Percentiles rank a stretch among this genome's conserved stretches.
These are phyloP conservation scores for Pilatotrama ljubarskyi DNA, from an alignment of 768 basidiomycete species.

Conservation along the genomic window DNA sequence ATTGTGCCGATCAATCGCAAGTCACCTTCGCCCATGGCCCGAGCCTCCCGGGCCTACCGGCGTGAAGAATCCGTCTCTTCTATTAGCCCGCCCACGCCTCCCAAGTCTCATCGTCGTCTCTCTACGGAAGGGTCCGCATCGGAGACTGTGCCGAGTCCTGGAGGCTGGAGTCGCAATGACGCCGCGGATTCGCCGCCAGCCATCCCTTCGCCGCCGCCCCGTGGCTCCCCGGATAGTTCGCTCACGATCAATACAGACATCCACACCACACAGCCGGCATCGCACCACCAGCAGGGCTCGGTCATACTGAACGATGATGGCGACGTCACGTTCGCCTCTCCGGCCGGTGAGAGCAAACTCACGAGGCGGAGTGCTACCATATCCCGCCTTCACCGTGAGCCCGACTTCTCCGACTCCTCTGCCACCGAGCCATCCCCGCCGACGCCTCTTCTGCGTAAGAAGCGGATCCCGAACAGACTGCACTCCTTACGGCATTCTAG, in stretches of 20 bases:
- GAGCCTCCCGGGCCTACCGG: conserved; percentile 39
- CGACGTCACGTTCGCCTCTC: conserved; percentile 30
- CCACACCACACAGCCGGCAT: conserved; percentile 31
- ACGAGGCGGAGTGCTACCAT: conserved; percentile 15
- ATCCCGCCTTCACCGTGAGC: conserved; percentile 23
- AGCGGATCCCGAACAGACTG: conserved; percentile 48
- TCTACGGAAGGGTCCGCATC: conserved; percentile 19
- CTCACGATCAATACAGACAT: conserved; percentile 26
- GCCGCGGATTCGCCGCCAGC: conserved; percentile 42
- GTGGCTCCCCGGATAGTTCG: conserved; percentile 38
- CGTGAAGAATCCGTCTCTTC: conserved; percentile 42
- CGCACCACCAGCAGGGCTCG: conserved; percentile 36
- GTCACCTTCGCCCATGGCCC: conserved; percentile 73
- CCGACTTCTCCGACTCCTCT: conserved; percentile 56
- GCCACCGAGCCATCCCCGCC: conserved; percentile 37
- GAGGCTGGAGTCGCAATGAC: conserved; percentile 36
- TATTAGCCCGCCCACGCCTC: conserved; percentile 37
- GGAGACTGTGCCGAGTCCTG: conserved; percentile 16
- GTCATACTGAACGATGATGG: conserved; percentile 30
- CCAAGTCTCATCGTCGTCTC: conserved; percentile 18
- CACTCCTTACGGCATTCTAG: conserved; percentile 42
- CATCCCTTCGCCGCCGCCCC: conserved; percentile 39
- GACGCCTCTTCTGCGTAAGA: conserved; percentile 52
- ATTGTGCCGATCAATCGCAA: conserved; percentile 64
- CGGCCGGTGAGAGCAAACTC: conserved; percentile 6